Conservation (phyloP, 148 eudicot species). For the Fallopia convolvulus region DNA sequence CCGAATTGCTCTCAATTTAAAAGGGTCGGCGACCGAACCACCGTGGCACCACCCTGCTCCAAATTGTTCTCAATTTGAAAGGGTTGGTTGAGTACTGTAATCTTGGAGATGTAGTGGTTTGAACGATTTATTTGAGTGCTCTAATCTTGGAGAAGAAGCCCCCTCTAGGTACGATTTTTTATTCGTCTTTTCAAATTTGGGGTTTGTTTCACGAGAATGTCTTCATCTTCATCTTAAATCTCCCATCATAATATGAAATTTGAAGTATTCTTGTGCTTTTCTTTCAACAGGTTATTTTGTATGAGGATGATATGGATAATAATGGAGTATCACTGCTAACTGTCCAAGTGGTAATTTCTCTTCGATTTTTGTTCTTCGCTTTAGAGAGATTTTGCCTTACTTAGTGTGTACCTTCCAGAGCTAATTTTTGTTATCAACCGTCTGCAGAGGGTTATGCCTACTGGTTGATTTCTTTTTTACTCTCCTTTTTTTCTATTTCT, state of each 20-base stretch:
- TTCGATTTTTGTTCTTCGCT: not conserved
- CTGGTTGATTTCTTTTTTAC: constrained; percentile 56
- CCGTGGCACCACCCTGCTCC: too few species aligned
- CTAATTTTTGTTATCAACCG: not conserved
- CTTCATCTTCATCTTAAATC: not conserved
- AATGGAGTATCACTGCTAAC: constrained; percentile 86
- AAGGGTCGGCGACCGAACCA: too few species aligned
- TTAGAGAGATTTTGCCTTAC: not conserved
- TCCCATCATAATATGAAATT: not conserved
- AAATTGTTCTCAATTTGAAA: too few species aligned
- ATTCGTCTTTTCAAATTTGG: too few species aligned
- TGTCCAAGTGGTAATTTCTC: constrained; percentile 74
- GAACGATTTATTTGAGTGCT: too few species aligned
- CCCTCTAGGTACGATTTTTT: too few species aligned
- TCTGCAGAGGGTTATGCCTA: constrained; percentile 90
- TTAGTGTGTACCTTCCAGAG: not conserved
- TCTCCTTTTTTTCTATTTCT: not conserved
- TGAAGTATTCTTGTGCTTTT: constrained; percentile 9
- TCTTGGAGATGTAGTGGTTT: too few species aligned
- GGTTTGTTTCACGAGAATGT: not conserved
- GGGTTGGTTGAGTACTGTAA: too few species aligned
- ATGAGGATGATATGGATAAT: constrained; percentile 93
- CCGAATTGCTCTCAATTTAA: too few species aligned
- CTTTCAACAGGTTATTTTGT: constrained; percentile 58
- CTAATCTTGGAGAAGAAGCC: too few species aligned